Evolutionary conservation across 2,329 filamentous ascomycete genomes (phyloP).

Genomic region (Truncatella angustata): DNA sequence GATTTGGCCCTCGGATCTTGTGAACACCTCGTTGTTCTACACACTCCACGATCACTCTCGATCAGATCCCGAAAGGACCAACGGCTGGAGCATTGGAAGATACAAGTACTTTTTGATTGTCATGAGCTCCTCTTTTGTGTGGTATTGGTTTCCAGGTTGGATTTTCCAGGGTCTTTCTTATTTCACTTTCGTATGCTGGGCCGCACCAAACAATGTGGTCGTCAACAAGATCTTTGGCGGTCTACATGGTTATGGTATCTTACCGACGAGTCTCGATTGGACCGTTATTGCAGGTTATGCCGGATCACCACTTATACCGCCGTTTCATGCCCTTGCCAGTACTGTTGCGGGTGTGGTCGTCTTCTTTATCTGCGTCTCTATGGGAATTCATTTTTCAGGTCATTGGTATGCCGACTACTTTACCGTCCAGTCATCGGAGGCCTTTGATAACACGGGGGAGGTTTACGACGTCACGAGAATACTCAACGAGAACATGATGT

Average conservation of each 20-base stretch:
- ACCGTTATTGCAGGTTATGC: slow-evolving; percentile 57
- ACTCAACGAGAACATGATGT: slow-evolving; percentile 51
- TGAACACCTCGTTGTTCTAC: slow-evolving; percentile 62
- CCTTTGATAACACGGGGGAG: slow-evolving; percentile 62
- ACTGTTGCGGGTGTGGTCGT: slow-evolving; percentile 52
- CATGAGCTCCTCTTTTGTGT: slow-evolving; percentile 48
- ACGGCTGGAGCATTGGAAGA: slow-evolving; percentile 59
- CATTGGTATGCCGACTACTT: slow-evolving; percentile 59
- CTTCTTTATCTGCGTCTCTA: slow-evolving; percentile 57
- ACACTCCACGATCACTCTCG: slow-evolving; percentile 61
- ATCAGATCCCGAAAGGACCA: slow-evolving; percentile 48
- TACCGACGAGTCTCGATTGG: slow-evolving; percentile 69
- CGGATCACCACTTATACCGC: slow-evolving; percentile 55
- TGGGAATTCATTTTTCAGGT: slow-evolving; percentile 57
- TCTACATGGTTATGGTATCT: slow-evolving; percentile 52
- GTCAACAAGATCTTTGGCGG: slow-evolving; percentile 52
- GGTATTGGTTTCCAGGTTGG: slow-evolving; percentile 63
- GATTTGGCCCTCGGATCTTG: slow-evolving; percentile 61
- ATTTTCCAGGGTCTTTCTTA: slow-evolving; percentile 61
- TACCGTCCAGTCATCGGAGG: slow-evolving; percentile 58
- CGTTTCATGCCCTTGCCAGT: slow-evolving; percentile 60
- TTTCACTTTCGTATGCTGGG: slow-evolving; percentile 60
- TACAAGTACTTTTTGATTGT: slow-evolving; percentile 57
- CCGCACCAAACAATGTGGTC: slow-evolving; percentile 57
- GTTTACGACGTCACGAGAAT: slow-evolving; percentile 62